phyloP scores from a whole-genome alignment of 345 rosid species.

The Pistacia vera region DNA sequence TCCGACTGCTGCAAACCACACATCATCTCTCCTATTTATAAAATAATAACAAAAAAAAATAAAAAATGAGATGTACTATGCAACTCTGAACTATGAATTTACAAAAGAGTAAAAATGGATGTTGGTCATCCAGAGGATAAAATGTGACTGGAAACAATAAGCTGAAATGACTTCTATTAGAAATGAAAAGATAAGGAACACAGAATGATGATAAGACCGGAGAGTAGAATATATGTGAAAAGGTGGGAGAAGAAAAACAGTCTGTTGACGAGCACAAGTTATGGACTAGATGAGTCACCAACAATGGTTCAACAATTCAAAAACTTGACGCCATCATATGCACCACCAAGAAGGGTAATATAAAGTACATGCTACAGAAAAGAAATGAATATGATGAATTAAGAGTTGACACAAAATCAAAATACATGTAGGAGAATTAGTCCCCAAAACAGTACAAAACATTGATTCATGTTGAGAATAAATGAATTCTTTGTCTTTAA shows the following conservation, averaged over 20 bases:
- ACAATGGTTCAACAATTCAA: not conserved
- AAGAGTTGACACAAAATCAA: not conserved
- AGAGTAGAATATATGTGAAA: not conserved
- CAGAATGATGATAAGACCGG: not conserved
- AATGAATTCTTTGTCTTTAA: not conserved
- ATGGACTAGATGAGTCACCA: not conserved
- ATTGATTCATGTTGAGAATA: not conserved
- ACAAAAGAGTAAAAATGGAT: constrained; percentile 4
- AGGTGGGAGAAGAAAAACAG: not conserved
- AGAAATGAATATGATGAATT: not conserved
- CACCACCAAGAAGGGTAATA: not conserved
- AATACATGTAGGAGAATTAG: not conserved
- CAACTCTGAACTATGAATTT: not conserved
- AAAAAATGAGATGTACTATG: not conserved
- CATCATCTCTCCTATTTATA: constrained; percentile 80
- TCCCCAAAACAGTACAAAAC: not conserved
- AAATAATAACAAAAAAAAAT: constrained; percentile 12
- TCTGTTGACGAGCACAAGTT: not conserved
- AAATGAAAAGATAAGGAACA: not conserved
- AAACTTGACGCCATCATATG: not conserved
- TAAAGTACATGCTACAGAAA: not conserved
- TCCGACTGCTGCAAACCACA: constrained; percentile 92
- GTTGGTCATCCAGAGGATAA: not conserved
- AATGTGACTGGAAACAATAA: not conserved
- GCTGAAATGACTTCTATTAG: not conserved